A percentile compares a stretch with the other conserved stretches of the same genome.
These are phyloP conservation scores for Ambrosiella cleistominuta DNA, from an alignment of 2,329 filamentous ascomycete genomes.

Conservation along the genomic window DNA sequence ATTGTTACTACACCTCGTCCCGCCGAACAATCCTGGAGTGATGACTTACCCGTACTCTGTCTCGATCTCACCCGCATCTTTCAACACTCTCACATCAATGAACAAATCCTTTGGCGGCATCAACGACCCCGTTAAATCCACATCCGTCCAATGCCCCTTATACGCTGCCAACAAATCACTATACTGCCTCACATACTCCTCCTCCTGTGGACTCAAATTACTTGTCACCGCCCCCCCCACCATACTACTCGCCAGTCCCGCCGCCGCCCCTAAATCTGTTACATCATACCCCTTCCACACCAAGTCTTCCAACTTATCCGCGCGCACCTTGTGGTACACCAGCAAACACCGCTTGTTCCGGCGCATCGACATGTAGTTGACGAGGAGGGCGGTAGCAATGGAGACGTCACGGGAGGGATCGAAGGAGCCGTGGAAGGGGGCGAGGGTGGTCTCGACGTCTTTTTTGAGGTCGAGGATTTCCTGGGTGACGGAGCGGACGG, in stretches of 20 bases:
- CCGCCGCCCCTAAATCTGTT: slow-evolving; percentile 45
- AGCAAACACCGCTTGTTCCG: slow-evolving; percentile 90
- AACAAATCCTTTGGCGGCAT: slow-evolving; percentile 92
- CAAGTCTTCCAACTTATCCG: slow-evolving; percentile 81
- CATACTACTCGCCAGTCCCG: slow-evolving; percentile 22
- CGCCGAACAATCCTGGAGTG: background rate
- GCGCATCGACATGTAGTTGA: slow-evolving; percentile 88
- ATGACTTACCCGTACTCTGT: slow-evolving; percentile 82
- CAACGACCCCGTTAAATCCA: slow-evolving; percentile 83
- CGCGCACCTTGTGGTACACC: slow-evolving; percentile 79
- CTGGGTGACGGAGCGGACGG: slow-evolving; percentile 70
- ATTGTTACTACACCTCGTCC: slow-evolving; percentile 8
- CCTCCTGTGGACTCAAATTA: slow-evolving; percentile 84
- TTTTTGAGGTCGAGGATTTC: slow-evolving; percentile 89
- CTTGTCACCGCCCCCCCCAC: slow-evolving; percentile 24
- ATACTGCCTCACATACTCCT: slow-evolving; percentile 88
- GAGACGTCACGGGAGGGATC: slow-evolving; percentile 69
- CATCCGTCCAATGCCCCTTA: slow-evolving; percentile 96
- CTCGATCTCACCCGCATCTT: slow-evolving; percentile 95
- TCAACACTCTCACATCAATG: slow-evolving; percentile 88
- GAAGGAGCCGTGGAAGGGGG: slow-evolving; percentile 70
- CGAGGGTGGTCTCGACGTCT: slow-evolving; percentile 62
- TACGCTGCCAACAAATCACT: slow-evolving; percentile 85
- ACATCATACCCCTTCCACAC: slow-evolving; percentile 84
- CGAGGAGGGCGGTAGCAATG: slow-evolving; percentile 71